Conservation (phyloP, 1,139 yeast genomes). For the Debaryomyces fabryi region DNA sequence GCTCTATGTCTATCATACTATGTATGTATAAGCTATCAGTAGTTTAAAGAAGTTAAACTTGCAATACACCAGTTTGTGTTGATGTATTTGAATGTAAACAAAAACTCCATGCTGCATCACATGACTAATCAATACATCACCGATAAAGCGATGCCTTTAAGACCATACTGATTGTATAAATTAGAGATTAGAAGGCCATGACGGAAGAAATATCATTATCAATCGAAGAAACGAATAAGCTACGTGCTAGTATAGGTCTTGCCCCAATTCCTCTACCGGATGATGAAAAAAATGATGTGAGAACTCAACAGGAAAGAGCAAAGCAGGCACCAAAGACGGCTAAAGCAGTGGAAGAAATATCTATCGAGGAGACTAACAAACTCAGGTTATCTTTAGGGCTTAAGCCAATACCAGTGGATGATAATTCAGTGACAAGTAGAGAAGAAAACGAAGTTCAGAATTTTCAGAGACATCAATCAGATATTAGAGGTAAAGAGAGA, state of each 20-base stretch:
- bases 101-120: not conserved
- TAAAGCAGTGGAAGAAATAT: slow-evolving; percentile 24
- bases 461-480: slow-evolving; percentile 18
- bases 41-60: not conserved
- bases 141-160: not conserved
- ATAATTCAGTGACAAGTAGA: not conserved
- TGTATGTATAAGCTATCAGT: not conserved
- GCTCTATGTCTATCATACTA: slow-evolving; percentile 4
- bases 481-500: slow-evolving; percentile 10
- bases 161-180: not conserved
- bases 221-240: slow-evolving; percentile 42
- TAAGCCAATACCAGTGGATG: slow-evolving; percentile 38
- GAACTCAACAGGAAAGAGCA: not conserved
- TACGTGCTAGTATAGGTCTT: slow-evolving; percentile 35
- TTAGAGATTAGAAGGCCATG: slow-evolving; percentile 14
- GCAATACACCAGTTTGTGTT: slow-evolving; percentile 2
- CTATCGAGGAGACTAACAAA: slow-evolving; percentile 56
- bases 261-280: slow-evolving; percentile 27
- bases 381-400: slow-evolving; percentile 53
- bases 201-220: slow-evolving; percentile 34
- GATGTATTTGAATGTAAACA: slow-evolving; percentile 4
- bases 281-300: not conserved
- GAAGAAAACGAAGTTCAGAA: slow-evolving; percentile 16
- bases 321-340: not conserved
- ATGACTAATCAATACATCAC: not conserved